Percentiles rank a stretch among this genome's conserved stretches.
phyloP scores from a whole-genome alignment of 2,329 filamentous ascomycete species.

The Pseudogymnoascus sp. region DNA sequence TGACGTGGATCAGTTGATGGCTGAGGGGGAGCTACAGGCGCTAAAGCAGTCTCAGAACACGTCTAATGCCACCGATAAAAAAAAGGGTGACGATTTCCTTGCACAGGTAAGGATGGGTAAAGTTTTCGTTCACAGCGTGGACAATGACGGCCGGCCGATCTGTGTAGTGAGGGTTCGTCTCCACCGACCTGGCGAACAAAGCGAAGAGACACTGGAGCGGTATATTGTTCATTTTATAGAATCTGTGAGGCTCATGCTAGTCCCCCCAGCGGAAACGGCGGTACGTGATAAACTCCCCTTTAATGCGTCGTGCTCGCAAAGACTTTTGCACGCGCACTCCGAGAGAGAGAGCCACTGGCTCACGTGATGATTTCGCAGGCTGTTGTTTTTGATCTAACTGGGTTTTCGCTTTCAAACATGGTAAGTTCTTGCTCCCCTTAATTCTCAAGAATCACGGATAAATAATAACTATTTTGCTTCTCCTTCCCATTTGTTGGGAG shows the following conservation, averaged over 20 bases:
- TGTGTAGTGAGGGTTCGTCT: constrained; percentile 31
- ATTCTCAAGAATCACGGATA: constrained; percentile 11
- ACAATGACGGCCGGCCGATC: constrained; percentile 31
- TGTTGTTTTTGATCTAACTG: constrained; percentile 64
- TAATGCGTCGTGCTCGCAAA: background rate
- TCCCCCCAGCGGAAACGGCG: constrained; percentile 16
- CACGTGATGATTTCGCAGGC: constrained; percentile 16
- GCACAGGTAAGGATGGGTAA: constrained; percentile 34
- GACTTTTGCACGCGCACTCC: background rate
- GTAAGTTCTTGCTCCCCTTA: background rate
- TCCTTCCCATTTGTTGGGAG: background rate
- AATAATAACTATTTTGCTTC: constrained; percentile 9
- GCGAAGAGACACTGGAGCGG: constrained; percentile 30
- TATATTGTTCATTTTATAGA: constrained; percentile 37
- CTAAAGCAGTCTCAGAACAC: constrained; percentile 17
- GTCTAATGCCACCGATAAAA: constrained; percentile 24
- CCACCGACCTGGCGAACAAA: constrained; percentile 30
- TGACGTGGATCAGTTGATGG: constrained; percentile 29
- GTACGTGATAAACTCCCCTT: background rate
- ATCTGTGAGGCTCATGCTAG: constrained; percentile 27
- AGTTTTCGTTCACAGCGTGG: constrained; percentile 32
- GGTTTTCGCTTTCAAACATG: constrained; percentile 67
- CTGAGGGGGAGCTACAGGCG: constrained; percentile 31
- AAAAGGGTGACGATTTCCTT: constrained; percentile 26
- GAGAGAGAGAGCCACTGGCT: background rate